phyloP scores from a whole-genome alignment of 73 alveolate species.

The Symbiodinium natans region DNA sequence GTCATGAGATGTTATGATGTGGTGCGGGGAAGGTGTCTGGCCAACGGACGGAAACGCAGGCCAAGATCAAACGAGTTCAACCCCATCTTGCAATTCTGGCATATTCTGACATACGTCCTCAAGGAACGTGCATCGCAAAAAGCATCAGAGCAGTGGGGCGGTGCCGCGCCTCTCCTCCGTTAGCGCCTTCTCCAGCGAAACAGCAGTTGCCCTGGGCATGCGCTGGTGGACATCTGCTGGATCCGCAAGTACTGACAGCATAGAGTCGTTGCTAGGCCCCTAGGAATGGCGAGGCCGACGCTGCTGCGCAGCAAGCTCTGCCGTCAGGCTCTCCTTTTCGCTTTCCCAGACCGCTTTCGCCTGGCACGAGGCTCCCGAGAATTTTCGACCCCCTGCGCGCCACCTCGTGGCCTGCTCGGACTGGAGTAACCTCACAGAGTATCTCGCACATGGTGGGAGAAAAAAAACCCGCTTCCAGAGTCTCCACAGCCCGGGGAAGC shows the following conservation, averaged over 20 bases:
- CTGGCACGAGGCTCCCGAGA: not conserved
- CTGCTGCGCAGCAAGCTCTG: not conserved
- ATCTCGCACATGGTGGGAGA: not conserved
- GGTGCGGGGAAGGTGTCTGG: no score
- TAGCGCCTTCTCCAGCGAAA: not conserved
- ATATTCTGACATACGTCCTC: not conserved
- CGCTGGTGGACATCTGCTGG: no score
- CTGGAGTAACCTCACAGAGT: no score
- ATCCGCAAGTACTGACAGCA: not conserved
- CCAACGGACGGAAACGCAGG: no score
- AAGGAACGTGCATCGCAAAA: not conserved
- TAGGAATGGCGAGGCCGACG: not conserved
- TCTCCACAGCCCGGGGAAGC: not conserved
- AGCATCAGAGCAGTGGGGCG: not conserved
- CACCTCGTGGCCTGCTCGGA: no score
- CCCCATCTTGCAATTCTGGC: not conserved
- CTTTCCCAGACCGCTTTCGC: not conserved
- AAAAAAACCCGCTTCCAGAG: not conserved
- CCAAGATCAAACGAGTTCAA: no score
- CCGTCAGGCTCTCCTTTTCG: not conserved
- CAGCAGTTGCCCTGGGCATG: not conserved
- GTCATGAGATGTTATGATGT: no score
- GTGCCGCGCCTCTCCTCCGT: not conserved
- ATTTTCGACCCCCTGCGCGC: no score
- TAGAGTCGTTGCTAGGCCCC: not conserved